A percentile compares a stretch with the other conserved stretches of the same genome.
Conservation (phyloP, 2,329 filamentous ascomycete species). For the Pseudogymnoascus sp. region DNA sequence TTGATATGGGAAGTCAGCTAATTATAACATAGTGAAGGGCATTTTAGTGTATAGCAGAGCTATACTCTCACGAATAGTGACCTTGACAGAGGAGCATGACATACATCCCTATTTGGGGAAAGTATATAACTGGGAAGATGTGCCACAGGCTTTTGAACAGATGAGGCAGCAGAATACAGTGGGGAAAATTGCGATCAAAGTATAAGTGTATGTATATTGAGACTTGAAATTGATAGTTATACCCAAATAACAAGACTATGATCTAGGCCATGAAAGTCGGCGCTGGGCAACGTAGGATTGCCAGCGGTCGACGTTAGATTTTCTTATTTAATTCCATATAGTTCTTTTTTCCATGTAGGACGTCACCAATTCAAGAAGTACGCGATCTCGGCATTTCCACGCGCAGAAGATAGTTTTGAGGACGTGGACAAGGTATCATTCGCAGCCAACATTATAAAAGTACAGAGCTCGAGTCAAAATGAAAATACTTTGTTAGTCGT, state of each 20-base stretch:
- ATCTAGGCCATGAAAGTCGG: neutral
- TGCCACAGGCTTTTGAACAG: neutral
- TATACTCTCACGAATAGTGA: neutral
- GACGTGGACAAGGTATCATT: neutral
- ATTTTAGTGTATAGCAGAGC: neutral
- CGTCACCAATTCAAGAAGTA: neutral
- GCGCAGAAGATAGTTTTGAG: neutral
- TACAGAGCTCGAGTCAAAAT: neutral
- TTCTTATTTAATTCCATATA: neutral
- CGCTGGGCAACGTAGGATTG: neutral
- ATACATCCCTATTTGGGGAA: slow-evolving; percentile 1
- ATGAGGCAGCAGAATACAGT: neutral
- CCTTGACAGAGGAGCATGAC: neutral
- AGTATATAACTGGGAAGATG: neutral
- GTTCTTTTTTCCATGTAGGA: neutral
- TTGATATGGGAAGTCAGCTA: neutral
- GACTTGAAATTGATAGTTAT: neutral
- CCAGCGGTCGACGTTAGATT: neutral
- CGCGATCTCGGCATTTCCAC: neutral
- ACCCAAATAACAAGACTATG: neutral
- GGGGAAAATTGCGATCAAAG: slow-evolving; percentile 10
- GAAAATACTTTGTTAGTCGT: neutral
- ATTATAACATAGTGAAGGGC: neutral
- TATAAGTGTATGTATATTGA: slow-evolving; percentile 7
- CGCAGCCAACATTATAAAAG: neutral